Conservation (phyloP, 1,284 basidiomycete genomes). For the Ustilago curta region DNA sequence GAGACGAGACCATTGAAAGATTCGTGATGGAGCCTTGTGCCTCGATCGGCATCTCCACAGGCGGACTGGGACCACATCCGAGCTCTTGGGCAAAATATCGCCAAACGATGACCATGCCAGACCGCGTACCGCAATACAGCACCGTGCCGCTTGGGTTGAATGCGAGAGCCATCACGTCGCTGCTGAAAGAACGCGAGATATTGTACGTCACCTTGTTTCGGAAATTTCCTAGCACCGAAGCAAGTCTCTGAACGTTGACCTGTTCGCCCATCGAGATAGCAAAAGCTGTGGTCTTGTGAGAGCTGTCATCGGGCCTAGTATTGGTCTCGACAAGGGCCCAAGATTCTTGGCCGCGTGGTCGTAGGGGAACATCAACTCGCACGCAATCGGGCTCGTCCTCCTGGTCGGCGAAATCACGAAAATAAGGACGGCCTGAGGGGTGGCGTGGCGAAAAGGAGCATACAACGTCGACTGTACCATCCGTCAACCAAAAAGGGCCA, state of each 20-base stretch:
- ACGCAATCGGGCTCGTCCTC: too few species aligned
- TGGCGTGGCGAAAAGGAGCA: too few species aligned
- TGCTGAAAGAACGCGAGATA: not conserved
- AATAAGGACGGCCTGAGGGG: too few species aligned
- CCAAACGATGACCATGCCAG: constrained; percentile 16
- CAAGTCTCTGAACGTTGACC: too few species aligned
- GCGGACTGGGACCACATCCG: not conserved
- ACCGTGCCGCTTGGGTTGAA: constrained; percentile 6
- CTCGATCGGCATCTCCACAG: not conserved
- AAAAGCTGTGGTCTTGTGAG: too few species aligned
- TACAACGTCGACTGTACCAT: too few species aligned
- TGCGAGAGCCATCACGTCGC: constrained; percentile 24
- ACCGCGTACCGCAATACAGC: constrained; percentile 25
- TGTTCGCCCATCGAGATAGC: too few species aligned
- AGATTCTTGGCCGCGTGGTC: not conserved
- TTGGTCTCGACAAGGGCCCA: constrained; percentile 5
- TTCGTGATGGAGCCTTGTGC: constrained; percentile 28
- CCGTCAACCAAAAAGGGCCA: not conserved
- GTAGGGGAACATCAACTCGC: too few species aligned
- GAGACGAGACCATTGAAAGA: constrained; percentile 1
- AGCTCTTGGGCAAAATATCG: not conserved
- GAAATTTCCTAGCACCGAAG: too few species aligned
- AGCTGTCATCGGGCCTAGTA: not conserved
- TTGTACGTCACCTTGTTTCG: not conserved
- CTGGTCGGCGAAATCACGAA: too few species aligned